Evolutionary conservation across 202 grass and related monocot species (phyloP).

Genomic region (Alloteropsis angusta): DNA sequence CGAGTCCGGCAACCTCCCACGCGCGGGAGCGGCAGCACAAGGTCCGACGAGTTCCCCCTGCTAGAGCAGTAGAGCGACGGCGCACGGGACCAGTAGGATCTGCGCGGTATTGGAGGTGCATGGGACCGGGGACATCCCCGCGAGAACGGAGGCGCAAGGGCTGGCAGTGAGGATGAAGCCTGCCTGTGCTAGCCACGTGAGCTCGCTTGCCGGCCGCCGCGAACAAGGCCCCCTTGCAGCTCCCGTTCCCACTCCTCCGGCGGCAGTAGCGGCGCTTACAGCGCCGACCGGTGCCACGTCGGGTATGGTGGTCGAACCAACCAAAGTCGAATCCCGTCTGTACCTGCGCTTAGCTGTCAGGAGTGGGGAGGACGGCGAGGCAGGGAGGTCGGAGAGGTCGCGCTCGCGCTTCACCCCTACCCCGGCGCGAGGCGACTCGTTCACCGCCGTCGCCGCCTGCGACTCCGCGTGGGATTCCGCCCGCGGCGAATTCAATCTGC

Average conservation of each 20-base stretch:
- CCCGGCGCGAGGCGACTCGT: constrained; percentile 20
- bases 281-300: constrained; percentile 42
- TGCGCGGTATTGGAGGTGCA: too few species aligned
- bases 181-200: too few species aligned
- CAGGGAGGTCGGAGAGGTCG: constrained; percentile 6
- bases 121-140: too few species aligned
- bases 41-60: too few species aligned
- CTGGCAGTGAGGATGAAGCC: too few species aligned
- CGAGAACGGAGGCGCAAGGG: too few species aligned
- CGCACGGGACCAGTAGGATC: too few species aligned
- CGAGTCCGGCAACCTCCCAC: too few species aligned
- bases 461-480: constrained; percentile 50
- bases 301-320: constrained; percentile 46
- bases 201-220: constrained; percentile 72
- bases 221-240: constrained; percentile 55
- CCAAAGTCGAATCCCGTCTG: constrained; percentile 32
- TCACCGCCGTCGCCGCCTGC: background rate
- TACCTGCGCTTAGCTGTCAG: constrained; percentile 73
- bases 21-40: too few species aligned
- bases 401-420: constrained; percentile 16
- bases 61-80: too few species aligned
- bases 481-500: constrained; percentile 48
- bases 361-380: constrained; percentile 46
- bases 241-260: constrained; percentile 54
- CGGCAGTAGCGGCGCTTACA: constrained; percentile 39